Base-by-base conservation (phyloP, 805 yeast genomes). In the Yamadazyma sp. region DNA sequence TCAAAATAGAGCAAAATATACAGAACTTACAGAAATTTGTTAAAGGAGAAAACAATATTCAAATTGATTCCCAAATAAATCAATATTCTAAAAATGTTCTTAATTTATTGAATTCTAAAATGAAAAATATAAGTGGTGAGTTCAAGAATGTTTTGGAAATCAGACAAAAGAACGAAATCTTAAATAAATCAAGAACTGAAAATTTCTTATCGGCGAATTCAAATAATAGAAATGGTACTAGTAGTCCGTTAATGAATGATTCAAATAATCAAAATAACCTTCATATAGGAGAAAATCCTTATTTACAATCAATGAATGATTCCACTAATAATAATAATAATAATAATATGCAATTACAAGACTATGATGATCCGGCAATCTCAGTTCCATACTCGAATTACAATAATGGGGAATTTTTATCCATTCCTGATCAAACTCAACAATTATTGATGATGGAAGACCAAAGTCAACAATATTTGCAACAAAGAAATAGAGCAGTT, bases 71-170 rank as follows among this genome's bases (percentile, higher is more conserved):
- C n/a, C 93, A 86, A 53, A 71, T 82, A 23, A 72, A 70, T 15
- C 82, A 78, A 41, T 86, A 86, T 60, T 80, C 86, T 26, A 83
- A 80, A 52, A 93, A 89, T 56, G 96, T 93, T 36, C 84, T 93
- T 43, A 88, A 81, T 35, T 60, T 91, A 43, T 67, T 93, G 42
- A 93, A 88, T 53, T 88, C 93, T 14, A 86, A 87, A 62, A 83
- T 94, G 66, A 85, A 88, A 48, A 87, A 91, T 54, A 86, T 91
- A 33, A 84, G 95, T 40, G 94, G 95, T 23, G 91, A 86, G 50
- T 93, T 93, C 61, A 84, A 87, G 43, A 79, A 71, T 36, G 98
- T 93, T n/a, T 67, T 93, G 43, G 96, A 86, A 56, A 76, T 80
- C 13, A 76, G 98, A 49, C 96, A 91, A 48, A 75, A 77, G 54